Evolutionary conservation across 768 basidiomycete genomes (phyloP), one percentile per base, ranked within the genome.

Genomic region (Suillus cothurnatus): DNA sequence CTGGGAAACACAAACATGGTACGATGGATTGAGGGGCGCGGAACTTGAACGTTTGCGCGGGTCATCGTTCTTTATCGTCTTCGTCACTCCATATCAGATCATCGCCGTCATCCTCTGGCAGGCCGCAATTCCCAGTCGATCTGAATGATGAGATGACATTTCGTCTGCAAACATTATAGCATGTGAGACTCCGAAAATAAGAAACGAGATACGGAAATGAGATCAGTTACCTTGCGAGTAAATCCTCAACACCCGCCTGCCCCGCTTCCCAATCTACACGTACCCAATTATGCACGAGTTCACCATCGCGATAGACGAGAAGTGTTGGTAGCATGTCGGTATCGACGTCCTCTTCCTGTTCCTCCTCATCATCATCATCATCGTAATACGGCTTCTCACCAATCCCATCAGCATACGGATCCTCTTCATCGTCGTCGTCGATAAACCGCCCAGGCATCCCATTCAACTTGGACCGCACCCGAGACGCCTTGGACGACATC

Each of bases 211-310:
- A 8, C 7, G n/a, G 0, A 17, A 58, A 31, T 11, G 41, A 53
- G 11, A 55, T 32, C 50, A 56, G 52, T 62, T 66, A 92, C 91
- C 81, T 86, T 70, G 83, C 80, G 19, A 93, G 80, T 8, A 91
- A 77, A 52, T 91, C 90, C 67, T 91, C 88, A 0, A 93, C 71
- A 31, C 88, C 90, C n/a, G 82, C 83, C 39, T 78, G 71, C 15
- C 87, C 88, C 0, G 89, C 91, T 74, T 92, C 92, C 93, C 92
- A 94, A 73, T 94, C 92, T 5, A 94, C 92, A 31, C 93, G 82
- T 11, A 94, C 90, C 93, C 93, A 94, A 58, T 91, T 92, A 70
- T 92, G 85, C n/a, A 93, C 86, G n/a, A 94, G 85, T 66, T 92
- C 86, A 21, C 93, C 92, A 64, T 85, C 87, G 21, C 87, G 89